Percentiles rank a stretch among this genome's conserved stretches.
Evolutionary conservation across 441 rosid species (phyloP).

Genomic region (Adansonia madagascariensis): DNA sequence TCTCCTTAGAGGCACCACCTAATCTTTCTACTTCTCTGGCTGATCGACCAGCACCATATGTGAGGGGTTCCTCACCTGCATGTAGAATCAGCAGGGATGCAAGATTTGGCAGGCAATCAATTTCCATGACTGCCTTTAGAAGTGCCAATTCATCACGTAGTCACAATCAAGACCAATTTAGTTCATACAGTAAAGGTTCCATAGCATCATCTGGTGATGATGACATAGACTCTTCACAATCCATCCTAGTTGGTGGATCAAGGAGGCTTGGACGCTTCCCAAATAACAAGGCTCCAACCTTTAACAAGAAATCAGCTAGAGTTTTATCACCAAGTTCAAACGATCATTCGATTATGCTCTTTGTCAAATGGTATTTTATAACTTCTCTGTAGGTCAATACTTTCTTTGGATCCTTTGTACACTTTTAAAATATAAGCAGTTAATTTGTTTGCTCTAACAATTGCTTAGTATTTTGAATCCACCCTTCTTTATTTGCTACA

Average conservation of each 20-base stretch:
- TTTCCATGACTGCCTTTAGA: constrained; percentile 94
- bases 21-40: constrained; percentile 94
- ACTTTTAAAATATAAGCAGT: background rate
- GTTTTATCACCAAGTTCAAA: constrained; percentile 73
- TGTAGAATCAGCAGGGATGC: constrained; percentile 84
- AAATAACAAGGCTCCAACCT: constrained; percentile 62
- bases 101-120: constrained; percentile 75
- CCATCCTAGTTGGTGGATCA: constrained; percentile 57
- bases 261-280: constrained; percentile 63
- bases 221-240: constrained; percentile 74
- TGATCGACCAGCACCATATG: constrained; percentile 90
- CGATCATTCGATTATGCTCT: constrained; percentile 74
- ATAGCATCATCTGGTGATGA: constrained; percentile 95
- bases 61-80: constrained; percentile 97
- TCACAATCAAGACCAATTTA: constrained; percentile 84
- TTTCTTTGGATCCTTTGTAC: constrained; percentile 8
- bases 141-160: constrained; percentile 88
- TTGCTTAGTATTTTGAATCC: background rate
- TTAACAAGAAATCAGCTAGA: constrained; percentile 63
- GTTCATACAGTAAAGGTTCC: constrained; percentile 88
- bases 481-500: background rate
- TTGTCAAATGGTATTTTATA: constrained; percentile 75
- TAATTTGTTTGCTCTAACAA: constrained; percentile 24
- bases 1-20: constrained; percentile 94
- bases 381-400: constrained; percentile 14